Conservation (phyloP, 805 yeast genomes). For the Hanseniaspora vineae region DNA sequence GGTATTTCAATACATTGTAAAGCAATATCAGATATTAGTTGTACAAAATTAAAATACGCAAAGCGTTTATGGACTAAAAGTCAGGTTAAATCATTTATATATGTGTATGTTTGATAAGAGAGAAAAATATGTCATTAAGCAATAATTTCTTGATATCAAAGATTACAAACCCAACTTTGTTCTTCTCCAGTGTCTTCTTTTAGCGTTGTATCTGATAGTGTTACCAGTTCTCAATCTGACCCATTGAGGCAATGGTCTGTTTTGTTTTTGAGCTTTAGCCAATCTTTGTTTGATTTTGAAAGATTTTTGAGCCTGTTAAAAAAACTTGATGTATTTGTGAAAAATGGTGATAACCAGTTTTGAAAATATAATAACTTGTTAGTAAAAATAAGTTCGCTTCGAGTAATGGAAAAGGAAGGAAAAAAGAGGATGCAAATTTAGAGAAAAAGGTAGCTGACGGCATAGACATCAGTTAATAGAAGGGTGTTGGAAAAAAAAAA, state of each 20-base stretch:
- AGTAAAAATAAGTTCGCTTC: slow-evolving; percentile 1
- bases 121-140: background rate
- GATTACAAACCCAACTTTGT: slow-evolving; percentile 93
- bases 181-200: slow-evolving; percentile 99
- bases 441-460: no score
- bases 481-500: no score
- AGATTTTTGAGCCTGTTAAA: slow-evolving; percentile 72
- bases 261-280: slow-evolving; percentile 97
- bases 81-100: no score
- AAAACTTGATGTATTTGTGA: background rate
- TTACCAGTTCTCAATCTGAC: slow-evolving; percentile 95
- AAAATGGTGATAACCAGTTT: background rate
- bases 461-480: no score
- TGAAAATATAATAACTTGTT: slow-evolving; percentile 1
- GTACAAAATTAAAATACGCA: no score
- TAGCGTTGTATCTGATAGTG: slow-evolving; percentile 97
- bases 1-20: no score
- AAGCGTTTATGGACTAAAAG: no score
- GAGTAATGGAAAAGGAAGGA: no score
- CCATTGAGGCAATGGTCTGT: slow-evolving; percentile 99
- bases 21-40: no score
- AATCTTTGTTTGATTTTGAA: slow-evolving; percentile 96
- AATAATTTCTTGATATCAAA: background rate
- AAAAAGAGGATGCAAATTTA: no score
- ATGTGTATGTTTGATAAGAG: background rate